Evolutionary conservation across 164 flowering plant genomes (phyloP).

Genomic region (Chimonanthus praecox): DNA sequence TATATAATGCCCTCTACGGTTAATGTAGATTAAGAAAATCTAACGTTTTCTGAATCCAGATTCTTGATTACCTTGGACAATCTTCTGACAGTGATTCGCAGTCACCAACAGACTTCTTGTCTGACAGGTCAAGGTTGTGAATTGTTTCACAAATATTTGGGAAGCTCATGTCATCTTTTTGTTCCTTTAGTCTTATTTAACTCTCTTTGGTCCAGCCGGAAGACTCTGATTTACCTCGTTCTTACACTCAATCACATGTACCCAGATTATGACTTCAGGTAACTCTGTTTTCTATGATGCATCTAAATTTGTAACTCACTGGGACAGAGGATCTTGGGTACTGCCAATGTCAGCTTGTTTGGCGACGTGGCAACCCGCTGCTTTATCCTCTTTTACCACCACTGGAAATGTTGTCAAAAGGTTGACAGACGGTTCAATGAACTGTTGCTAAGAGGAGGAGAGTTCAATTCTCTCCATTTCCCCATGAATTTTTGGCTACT

Average conservation of each 20-base stretch:
- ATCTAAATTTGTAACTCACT: neutral
- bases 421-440: conserved; percentile 81
- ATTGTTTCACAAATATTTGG: neutral
- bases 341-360: conserved; percentile 88
- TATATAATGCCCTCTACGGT: no score
- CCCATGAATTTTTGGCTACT: conserved; percentile 28
- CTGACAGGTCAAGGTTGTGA: conserved; percentile 70
- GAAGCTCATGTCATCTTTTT: neutral
- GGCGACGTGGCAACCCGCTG: conserved; percentile 94
- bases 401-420: conserved; percentile 98
- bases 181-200: neutral
- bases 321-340: conserved; percentile 83
- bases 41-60: conserved; percentile 30
- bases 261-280: conserved; percentile 99
- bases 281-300: conserved; percentile 28
- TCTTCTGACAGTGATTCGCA: conserved; percentile 74
- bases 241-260: conserved; percentile 86
- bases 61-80: conserved; percentile 79
- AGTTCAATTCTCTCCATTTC: conserved; percentile 99
- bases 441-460: conserved; percentile 96
- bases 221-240: conserved; percentile 81
- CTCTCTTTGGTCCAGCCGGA: conserved; percentile 66
- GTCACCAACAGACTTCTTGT: conserved; percentile 57
- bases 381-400: conserved; percentile 36
- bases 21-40: neutral